Base-by-base conservation (phyloP, 176 grass and related monocot species). In the Triticum dicoccoides region DNA sequence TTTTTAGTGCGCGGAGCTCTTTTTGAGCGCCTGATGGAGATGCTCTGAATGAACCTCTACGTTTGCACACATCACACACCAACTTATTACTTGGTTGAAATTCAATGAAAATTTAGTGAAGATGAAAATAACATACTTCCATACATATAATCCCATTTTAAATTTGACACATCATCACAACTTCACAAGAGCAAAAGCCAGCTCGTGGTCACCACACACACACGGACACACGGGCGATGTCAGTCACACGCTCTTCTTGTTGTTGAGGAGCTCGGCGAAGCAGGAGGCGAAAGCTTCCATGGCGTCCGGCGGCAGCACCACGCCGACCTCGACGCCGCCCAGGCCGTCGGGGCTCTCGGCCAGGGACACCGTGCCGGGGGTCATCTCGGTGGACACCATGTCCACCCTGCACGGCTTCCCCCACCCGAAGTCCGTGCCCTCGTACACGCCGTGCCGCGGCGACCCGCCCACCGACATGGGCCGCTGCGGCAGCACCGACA, bases 371-470 rank as follows among this genome's bases (percentile, higher is more conserved):
- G 83, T 86, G 21, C 87, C 89, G 5, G 83, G 90, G 21, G 78
- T 89, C 85, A 71, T 94, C 82, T 85, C 86, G 61, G 87, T 83
- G 37, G 88, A 91, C 63, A 86, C 80, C 87, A 89, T 91, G 61
- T 88, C 93, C 83, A 92, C 87, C 85, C 84, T 85, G 45, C 45
- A 51, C 1, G 73, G 73, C 45, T 3, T 21, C 3, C 73, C 73
- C 73, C 45, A 76, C 25, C 73, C 73, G 25, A 76, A 76, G 73
- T 76, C 73, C 7, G 73, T 1, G 42, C 42, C 72, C 25, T 10
- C 73, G 45, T 76, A 76, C 73, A 76, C 73, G 73, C 73, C 73
- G 45, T 76, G 45, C 73, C 73, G 11, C 25, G 73, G 73, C 45
- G 73, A 76, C 25, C 73, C 73, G 44, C 25, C 73, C 73, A 76